Percentiles rank a stretch among this genome's conserved stretches.
Evolutionary conservation across 768 basidiomycete genomes (phyloP).

Genomic region (Solioccasus polychromus): DNA sequence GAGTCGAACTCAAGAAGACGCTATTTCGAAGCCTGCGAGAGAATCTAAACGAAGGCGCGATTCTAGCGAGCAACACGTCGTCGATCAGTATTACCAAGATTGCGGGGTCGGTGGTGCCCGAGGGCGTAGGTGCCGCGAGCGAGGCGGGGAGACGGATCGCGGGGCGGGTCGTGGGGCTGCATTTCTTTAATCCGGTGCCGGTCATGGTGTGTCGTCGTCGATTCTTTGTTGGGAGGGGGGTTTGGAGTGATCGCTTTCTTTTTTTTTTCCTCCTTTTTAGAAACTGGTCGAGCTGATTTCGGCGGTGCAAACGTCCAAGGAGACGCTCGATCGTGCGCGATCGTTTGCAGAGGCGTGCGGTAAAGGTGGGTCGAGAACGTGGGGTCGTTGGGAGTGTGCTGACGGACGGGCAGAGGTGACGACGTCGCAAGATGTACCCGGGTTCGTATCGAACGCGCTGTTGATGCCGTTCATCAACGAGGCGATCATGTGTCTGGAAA

Average conservation of each 20-base stretch:
- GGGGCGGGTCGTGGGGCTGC: conserved; percentile 75
- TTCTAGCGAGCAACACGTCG: conserved; percentile 91
- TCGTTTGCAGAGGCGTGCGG: conserved; percentile 86
- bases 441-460: conserved; percentile 92
- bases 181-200: conserved; percentile 97
- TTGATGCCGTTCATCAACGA: conserved; percentile 99
- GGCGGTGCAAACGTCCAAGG: conserved; percentile 82
- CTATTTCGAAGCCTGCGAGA: conserved; percentile 73
- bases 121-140: conserved; percentile 54
- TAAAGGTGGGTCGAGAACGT: conserved; percentile 80
- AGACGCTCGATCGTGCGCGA: conserved; percentile 72
- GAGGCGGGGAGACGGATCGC: conserved; percentile 62
- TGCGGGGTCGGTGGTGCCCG: conserved; percentile 70
- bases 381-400: no score
- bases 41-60: conserved; percentile 66
- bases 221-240: no score
- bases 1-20: conserved; percentile 68
- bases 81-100: conserved; percentile 95
- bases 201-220: conserved; percentile 69
- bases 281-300: conserved; percentile 96
- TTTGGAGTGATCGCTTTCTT: no score
- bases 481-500: conserved; percentile 92
- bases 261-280: conserved; percentile 36
- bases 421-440: conserved; percentile 87
- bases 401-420: conserved; percentile 70